phyloP scores from a whole-genome alignment of 1,139 yeast species.

The Pichia sp. region DNA sequence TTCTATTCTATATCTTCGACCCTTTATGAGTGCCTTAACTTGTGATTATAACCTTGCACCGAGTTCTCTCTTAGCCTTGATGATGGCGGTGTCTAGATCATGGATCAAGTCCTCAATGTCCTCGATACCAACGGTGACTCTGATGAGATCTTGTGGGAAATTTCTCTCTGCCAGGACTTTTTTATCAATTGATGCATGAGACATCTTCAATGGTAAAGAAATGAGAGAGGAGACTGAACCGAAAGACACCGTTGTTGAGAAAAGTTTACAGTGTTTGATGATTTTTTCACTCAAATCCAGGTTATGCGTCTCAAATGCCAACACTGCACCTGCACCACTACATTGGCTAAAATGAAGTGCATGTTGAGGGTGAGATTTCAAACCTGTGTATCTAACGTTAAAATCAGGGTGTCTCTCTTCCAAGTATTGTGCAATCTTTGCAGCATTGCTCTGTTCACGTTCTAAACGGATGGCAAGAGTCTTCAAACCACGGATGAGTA shows the following conservation, averaged over 20 bases:
- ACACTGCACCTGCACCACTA: constrained; percentile 83
- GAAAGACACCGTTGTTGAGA: constrained; percentile 88
- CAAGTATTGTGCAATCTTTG: constrained; percentile 66
- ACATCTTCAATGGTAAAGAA: constrained; percentile 91
- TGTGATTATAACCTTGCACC: constrained; percentile 19
- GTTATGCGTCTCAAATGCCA: constrained; percentile 81
- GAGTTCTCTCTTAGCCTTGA: constrained; percentile 34
- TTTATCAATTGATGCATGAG: constrained; percentile 93
- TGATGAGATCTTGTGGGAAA: constrained; percentile 84
- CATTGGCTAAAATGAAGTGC: constrained; percentile 73
- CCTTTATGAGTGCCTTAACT: not conserved
- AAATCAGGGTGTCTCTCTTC: constrained; percentile 52
- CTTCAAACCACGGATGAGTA: constrained; percentile 76
- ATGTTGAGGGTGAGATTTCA: constrained; percentile 73
- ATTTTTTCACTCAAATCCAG: constrained; percentile 61
- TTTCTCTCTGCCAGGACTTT: constrained; percentile 80
- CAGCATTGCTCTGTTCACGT: constrained; percentile 78
- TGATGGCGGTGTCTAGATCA: constrained; percentile 66
- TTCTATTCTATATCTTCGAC: not conserved
- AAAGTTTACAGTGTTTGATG: constrained; percentile 66
- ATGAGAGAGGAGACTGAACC: constrained; percentile 92
- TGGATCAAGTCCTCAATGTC: constrained; percentile 57
- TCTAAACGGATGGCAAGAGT: constrained; percentile 80
- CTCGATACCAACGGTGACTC: constrained; percentile 86
- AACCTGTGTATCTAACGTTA: constrained; percentile 80